phyloP scores from a whole-genome alignment of 2,329 filamentous ascomycete genomes.

The Decorospora gaudefroyi region DNA sequence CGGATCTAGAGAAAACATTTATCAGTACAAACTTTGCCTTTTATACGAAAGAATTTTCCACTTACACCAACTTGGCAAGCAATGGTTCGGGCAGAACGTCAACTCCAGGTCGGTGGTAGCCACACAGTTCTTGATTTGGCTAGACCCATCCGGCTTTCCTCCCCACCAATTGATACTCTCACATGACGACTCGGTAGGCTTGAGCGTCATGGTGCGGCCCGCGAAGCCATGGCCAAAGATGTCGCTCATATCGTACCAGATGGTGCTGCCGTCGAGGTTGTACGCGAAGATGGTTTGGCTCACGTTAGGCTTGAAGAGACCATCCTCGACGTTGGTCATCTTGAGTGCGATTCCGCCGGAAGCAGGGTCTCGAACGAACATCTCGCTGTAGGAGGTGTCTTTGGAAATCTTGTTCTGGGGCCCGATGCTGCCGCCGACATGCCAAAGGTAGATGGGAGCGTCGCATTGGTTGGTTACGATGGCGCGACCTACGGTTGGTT shows the following conservation, averaged over 20 bases:
- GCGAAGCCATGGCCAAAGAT: constrained; percentile 36
- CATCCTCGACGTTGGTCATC: constrained; percentile 24
- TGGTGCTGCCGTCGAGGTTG: constrained; percentile 25
- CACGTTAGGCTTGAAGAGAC: constrained; percentile 34
- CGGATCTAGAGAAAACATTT: constrained; percentile 13
- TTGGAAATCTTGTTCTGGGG: constrained; percentile 21
- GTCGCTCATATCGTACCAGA: constrained; percentile 40
- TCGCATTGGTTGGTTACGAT: constrained; percentile 43
- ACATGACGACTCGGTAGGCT: constrained; percentile 30
- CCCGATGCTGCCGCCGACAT: constrained; percentile 28
- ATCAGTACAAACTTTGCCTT: not conserved
- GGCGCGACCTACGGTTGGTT: constrained; percentile 34
- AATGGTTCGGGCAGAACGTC: constrained; percentile 35
- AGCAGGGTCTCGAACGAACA: constrained; percentile 23
- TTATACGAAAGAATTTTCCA: not conserved
- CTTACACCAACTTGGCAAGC: constrained; percentile 42
- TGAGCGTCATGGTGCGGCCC: constrained; percentile 31
- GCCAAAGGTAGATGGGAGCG: constrained; percentile 36
- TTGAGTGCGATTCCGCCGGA: constrained; percentile 35
- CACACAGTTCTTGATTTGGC: constrained; percentile 30
- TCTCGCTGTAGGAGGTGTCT: constrained; percentile 36
- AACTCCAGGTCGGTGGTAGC: constrained; percentile 31
- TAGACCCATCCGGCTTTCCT: constrained; percentile 32
- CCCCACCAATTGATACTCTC: constrained; percentile 30
- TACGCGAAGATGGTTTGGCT: constrained; percentile 40